A percentile compares a stretch with the other conserved stretches of the same genome.
Evolutionary conservation across 129 eudicot species (phyloP).

Genomic region (Flaveria trinervia): DNA sequence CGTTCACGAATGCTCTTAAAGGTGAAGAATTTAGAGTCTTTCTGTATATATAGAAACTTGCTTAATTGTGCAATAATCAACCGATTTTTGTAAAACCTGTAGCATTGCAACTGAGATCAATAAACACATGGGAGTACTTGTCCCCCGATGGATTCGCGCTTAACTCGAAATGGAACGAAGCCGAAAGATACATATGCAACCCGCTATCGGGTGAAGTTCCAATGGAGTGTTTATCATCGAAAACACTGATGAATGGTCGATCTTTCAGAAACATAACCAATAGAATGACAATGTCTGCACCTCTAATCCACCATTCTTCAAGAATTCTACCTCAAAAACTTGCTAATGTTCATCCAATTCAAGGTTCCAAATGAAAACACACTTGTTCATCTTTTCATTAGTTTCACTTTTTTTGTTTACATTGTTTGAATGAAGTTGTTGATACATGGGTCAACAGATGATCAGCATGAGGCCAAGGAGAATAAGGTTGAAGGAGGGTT

Average conservation of each 20-base stretch:
- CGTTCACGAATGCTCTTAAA: conserved; percentile 89
- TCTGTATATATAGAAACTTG: too few relatives aligned
- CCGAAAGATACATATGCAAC: conserved; percentile 90
- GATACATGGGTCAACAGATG: conserved; percentile 36
- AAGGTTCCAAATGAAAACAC: conserved; percentile 35
- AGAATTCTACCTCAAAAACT: conserved; percentile 42
- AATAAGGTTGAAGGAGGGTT: conserved; percentile 30
- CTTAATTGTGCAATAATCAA: background rate
- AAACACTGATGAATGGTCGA: conserved; percentile 64
- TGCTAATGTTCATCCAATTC: conserved; percentile 37
- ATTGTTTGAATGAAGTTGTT: background rate
- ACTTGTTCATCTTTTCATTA: background rate
- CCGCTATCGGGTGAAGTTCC: conserved; percentile 96
- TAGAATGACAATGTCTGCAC: conserved; percentile 86
- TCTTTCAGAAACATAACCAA: conserved; percentile 62
- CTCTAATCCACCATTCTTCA: conserved; percentile 63
- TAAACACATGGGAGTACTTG: conserved; percentile 78
- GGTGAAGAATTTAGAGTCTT: conserved; percentile 38
- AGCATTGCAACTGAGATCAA: conserved; percentile 88
- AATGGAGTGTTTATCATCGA: conserved; percentile 85
- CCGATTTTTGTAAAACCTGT: conserved; percentile 14
- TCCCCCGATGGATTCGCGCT: conserved; percentile 85
- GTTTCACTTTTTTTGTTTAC: background rate
- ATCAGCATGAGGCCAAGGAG: conserved; percentile 31
- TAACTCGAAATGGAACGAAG: conserved; percentile 95